Conservation (phyloP, 305 asterid species). For the Nicotiana rustica region DNA sequence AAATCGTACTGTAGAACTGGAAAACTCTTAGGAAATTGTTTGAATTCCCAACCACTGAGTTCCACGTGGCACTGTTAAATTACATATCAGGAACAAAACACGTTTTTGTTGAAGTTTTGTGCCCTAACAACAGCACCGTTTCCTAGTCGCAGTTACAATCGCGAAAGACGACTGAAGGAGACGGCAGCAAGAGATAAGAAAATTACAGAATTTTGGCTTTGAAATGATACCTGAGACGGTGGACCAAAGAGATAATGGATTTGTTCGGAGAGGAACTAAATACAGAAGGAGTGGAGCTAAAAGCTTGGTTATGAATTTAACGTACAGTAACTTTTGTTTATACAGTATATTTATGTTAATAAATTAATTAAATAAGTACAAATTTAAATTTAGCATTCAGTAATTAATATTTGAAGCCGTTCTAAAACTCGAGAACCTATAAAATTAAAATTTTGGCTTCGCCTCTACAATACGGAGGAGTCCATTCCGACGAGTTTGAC, state of each 20-base stretch:
- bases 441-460: no score
- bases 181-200: neutral
- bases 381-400: no score
- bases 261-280: conserved; percentile 11
- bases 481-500: neutral
- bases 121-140: conserved; percentile 30
- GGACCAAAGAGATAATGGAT: neutral
- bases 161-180: conserved; percentile 15
- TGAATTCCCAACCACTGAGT: conserved; percentile 19
- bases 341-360: no score
- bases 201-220: neutral
- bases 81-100: neutral
- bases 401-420: no score
- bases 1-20: neutral
- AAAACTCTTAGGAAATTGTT: neutral
- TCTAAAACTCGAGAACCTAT: no score
- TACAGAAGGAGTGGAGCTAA: neutral
- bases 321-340: no score
- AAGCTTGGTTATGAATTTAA: no score
- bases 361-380: no score
- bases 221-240: neutral
- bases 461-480: neutral
- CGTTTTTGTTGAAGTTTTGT: neutral
- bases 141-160: neutral
- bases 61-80: conserved; percentile 7